Evolutionary conservation across 2,329 filamentous ascomycete genomes (phyloP).

Genomic region (Aspergillus fijiensis): DNA sequence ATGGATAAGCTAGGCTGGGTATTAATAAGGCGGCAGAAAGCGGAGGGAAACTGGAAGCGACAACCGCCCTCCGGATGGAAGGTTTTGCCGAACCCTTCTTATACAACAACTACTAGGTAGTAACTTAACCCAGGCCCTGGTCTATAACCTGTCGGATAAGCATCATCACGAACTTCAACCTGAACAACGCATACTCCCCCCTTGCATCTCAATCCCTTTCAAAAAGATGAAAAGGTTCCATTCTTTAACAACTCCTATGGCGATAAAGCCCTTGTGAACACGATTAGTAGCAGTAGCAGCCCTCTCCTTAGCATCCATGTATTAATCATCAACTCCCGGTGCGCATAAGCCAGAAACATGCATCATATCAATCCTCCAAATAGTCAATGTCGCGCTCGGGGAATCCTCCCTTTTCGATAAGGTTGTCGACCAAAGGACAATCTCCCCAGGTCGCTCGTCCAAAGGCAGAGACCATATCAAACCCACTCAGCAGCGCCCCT

Average conservation of each 20-base stretch:
- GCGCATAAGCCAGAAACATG: too few species aligned
- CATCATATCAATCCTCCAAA: neutral
- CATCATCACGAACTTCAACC: neutral
- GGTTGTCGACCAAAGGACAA: neutral
- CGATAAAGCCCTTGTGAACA: too few species aligned
- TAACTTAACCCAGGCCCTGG: too few species aligned
- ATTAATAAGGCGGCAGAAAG: neutral
- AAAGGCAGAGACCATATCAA: slow-evolving; percentile 6
- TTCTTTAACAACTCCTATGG: too few species aligned
- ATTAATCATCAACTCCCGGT: too few species aligned
- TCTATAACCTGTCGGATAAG: neutral
- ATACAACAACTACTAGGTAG: too few species aligned
- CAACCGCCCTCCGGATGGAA: neutral
- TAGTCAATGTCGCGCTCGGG: neutral
- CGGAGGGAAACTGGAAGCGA: neutral
- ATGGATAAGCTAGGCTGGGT: neutral
- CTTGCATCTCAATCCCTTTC: too few species aligned
- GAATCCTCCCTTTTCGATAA: neutral
- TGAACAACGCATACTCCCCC: too few species aligned
- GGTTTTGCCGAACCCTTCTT: neutral
- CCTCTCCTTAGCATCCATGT: too few species aligned
- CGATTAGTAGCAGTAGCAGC: too few species aligned
- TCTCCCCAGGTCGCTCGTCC: neutral
- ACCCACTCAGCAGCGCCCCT: slow-evolving; percentile 2
- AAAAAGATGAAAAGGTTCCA: too few species aligned